These are phyloP conservation scores for Jaminaea rosea DNA, from an alignment of 1,284 basidiomycete species.

Conservation along the genomic window DNA sequence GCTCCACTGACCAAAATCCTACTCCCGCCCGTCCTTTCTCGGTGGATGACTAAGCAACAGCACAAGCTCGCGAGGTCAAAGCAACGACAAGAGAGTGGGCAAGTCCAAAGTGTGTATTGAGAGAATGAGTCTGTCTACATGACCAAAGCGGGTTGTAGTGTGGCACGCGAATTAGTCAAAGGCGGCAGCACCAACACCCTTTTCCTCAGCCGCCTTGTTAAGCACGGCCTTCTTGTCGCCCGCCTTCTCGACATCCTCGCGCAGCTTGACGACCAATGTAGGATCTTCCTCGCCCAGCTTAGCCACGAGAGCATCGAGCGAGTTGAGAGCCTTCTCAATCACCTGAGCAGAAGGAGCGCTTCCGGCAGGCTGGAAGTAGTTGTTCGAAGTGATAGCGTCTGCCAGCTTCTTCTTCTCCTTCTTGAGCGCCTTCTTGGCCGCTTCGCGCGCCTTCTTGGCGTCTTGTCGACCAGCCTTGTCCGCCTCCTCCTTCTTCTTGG, in stretches of 20 bases:
- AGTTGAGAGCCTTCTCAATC: conserved; percentile 54
- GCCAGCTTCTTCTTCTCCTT: conserved; percentile 46
- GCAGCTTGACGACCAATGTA: conserved; percentile 52
- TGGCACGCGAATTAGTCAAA: conserved; percentile 19
- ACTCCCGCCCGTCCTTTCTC: no score
- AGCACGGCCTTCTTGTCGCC: conserved; percentile 50
- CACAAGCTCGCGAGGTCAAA: no score
- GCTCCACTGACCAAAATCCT: no score
- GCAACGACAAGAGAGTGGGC: no score
- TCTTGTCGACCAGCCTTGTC: conserved; percentile 60
- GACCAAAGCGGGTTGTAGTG: no score
- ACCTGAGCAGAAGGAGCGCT: conserved; percentile 49
- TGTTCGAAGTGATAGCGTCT: conserved; percentile 52
- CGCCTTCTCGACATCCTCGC: conserved; percentile 50
- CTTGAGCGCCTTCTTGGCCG: conserved; percentile 48
- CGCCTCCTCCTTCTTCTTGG: conserved; percentile 63
- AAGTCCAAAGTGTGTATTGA: no score
- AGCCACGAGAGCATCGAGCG: conserved; percentile 53
- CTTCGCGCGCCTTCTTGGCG: conserved; percentile 85
- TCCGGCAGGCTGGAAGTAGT: conserved; percentile 55
- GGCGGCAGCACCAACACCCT: conserved; percentile 30
- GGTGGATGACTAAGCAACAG: no score
- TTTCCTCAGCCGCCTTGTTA: conserved; percentile 50
- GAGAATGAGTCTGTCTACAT: no score
- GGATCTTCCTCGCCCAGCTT: conserved; percentile 50